Evolutionary conservation across 768 basidiomycete genomes (phyloP).

Genomic region (Tephrocybe sp.): DNA sequence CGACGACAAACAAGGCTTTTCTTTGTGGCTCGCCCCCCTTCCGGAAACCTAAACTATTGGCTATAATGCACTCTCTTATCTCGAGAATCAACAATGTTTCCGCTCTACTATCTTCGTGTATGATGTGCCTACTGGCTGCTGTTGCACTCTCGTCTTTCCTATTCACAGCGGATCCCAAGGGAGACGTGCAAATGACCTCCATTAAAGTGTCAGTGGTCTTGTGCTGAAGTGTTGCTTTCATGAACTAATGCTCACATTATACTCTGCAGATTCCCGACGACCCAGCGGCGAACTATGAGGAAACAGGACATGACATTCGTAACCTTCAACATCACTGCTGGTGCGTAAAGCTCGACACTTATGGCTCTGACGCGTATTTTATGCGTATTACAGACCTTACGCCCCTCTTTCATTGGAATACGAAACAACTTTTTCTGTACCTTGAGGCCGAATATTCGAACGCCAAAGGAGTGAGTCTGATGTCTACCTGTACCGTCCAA

Average conservation of each 20-base stretch:
- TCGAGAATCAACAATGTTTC: constrained; percentile 75
- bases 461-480: constrained; percentile 60
- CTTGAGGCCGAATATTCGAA: constrained; percentile 84
- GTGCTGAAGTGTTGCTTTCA: constrained; percentile 5
- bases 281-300: constrained; percentile 51
- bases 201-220: constrained; percentile 70
- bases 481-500: no score
- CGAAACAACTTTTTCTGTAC: constrained; percentile 91
- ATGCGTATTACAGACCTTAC: constrained; percentile 56
- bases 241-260: background rate
- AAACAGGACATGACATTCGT: constrained; percentile 80
- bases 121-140: constrained; percentile 68
- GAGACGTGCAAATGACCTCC: constrained; percentile 56
- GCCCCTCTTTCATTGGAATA: constrained; percentile 92
- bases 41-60: background rate
- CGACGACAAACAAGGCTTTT: background rate
- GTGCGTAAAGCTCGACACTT: constrained; percentile 35
- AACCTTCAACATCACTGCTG: constrained; percentile 79
- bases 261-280: constrained; percentile 42
- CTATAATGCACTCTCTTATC: constrained; percentile 66
- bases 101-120: constrained; percentile 70
- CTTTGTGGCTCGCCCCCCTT: no score
- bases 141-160: constrained; percentile 76
- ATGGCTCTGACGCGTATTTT: background rate
- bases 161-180: constrained; percentile 58